Conservation (phyloP, 345 rosid genomes). For the Gossypium sturtianum region DNA sequence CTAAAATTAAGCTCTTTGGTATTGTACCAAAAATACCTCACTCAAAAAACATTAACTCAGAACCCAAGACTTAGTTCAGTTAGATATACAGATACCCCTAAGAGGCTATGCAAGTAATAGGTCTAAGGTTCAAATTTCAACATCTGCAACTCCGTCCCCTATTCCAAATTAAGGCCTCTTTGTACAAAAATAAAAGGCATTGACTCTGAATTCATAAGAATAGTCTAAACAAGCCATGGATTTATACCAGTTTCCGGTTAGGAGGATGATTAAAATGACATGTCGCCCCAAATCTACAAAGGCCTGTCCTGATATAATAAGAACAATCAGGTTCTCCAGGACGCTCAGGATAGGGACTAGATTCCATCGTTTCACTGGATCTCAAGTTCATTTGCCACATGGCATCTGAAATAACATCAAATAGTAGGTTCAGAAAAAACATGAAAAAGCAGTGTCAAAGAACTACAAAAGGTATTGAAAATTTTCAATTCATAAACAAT, state of each 20-base stretch:
- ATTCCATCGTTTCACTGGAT: constrained; percentile 60
- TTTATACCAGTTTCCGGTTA: constrained; percentile 81
- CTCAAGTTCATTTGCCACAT: constrained; percentile 92
- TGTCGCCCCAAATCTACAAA: constrained; percentile 73
- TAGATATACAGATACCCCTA: not conserved
- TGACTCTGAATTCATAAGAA: constrained; percentile 12
- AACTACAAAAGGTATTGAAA: not conserved
- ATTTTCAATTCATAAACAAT: not conserved
- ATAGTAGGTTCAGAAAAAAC: constrained; percentile 23
- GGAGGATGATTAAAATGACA: constrained; percentile 60
- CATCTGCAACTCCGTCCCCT: not conserved
- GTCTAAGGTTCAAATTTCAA: not conserved
- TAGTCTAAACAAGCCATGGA: constrained; percentile 12
- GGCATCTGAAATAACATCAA: constrained; percentile 49
- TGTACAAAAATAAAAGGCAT: not conserved
- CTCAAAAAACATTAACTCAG: not conserved
- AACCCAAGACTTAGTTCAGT: not conserved
- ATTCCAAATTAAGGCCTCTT: not conserved
- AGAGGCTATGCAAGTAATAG: not conserved
- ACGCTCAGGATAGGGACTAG: constrained; percentile 73
- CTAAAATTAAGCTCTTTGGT: not conserved
- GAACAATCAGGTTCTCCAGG: constrained; percentile 95
- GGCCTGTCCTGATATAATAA: constrained; percentile 94
- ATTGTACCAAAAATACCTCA: constrained; percentile 3
- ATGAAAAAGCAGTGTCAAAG: not conserved